Evolutionary conservation across 148 eudicot species (phyloP).

Genomic region (Suaeda aralocaspica): DNA sequence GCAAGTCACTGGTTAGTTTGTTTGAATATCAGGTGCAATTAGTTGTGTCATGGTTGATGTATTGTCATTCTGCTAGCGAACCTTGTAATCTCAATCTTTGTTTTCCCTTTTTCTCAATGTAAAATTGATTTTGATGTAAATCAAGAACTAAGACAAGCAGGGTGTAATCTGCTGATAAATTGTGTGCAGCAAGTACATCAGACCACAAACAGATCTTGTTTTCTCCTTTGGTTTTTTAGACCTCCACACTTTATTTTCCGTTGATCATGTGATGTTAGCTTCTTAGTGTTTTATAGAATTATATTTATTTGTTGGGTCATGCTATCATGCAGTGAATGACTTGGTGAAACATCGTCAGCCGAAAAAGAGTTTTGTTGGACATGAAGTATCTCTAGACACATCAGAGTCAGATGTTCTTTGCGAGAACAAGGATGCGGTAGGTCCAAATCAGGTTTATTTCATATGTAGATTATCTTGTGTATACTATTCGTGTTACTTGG

Average conservation of each 20-base stretch:
- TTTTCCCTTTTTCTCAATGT: neutral
- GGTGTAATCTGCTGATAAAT: slow-evolving; percentile 1
- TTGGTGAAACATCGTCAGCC: slow-evolving; percentile 15
- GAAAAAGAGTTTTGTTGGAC: slow-evolving; percentile 18
- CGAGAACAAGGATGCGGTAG: slow-evolving; percentile 33
- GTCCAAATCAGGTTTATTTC: slow-evolving; percentile 9
- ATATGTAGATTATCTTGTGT: slow-evolving; percentile 8
- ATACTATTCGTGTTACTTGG: neutral
- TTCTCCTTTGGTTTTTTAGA: neutral
- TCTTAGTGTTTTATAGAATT: neutral
- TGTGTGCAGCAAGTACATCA: neutral
- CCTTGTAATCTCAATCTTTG: neutral
- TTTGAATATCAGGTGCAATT: neutral
- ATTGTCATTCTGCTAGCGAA: neutral
- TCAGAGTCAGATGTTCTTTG: slow-evolving; percentile 39
- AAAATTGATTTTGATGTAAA: neutral
- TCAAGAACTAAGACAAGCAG: neutral
- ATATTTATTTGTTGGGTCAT: neutral
- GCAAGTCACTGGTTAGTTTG: neutral
- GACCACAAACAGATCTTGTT: neutral
- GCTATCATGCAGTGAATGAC: slow-evolving; percentile 25
- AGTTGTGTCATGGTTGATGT: neutral
- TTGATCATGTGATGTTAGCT: neutral
- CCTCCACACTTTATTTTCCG: neutral
- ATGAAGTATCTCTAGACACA: slow-evolving; percentile 17